These are phyloP conservation scores for Tubosaeta sp. DNA, from an alignment of 768 basidiomycete genomes.

Conservation along the genomic window DNA sequence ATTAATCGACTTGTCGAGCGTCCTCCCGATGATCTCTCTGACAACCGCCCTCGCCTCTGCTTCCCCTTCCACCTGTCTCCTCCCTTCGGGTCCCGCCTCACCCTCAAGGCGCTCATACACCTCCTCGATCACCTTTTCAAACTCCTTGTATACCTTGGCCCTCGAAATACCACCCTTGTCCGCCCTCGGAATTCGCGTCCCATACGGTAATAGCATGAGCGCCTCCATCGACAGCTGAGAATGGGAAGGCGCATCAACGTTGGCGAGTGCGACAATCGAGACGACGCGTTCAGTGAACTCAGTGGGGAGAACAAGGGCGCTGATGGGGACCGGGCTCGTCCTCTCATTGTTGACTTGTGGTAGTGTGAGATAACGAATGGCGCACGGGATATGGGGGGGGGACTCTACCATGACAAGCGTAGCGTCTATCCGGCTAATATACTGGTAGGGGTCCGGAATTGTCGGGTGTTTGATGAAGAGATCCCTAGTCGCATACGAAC, in stretches of 20 bases:
- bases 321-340: slow-evolving; percentile 54
- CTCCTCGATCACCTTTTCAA: slow-evolving; percentile 40
- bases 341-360: no score
- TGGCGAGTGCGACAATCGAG: slow-evolving; percentile 48
- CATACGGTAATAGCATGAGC: slow-evolving; percentile 45
- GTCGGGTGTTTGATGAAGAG: slow-evolving; percentile 47
- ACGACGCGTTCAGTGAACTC: slow-evolving; percentile 34
- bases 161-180: slow-evolving; percentile 51
- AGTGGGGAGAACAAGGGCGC: slow-evolving; percentile 47
- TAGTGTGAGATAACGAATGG: no score
- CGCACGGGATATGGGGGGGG: slow-evolving; percentile 16
- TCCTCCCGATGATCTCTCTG: slow-evolving; percentile 20
- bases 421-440: slow-evolving; percentile 52
- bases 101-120: slow-evolving; percentile 41
- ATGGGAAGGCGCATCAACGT: slow-evolving; percentile 48
- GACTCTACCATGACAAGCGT: slow-evolving; percentile 38
- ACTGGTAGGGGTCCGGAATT: slow-evolving; percentile 40
- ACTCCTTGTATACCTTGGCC: slow-evolving; percentile 47
- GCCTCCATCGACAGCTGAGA: slow-evolving; percentile 49
- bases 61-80: slow-evolving; percentile 8
- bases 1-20: slow-evolving; percentile 13
- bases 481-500: slow-evolving; percentile 53
- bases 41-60: slow-evolving; percentile 10
- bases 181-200: slow-evolving; percentile 45
- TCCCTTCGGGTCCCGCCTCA: slow-evolving; percentile 27